A percentile compares a stretch with the other conserved stretches of the same genome.
Evolutionary conservation across 2,329 filamentous ascomycete species (phyloP).

Genomic region (Aspergillus oerlinghausenensis): DNA sequence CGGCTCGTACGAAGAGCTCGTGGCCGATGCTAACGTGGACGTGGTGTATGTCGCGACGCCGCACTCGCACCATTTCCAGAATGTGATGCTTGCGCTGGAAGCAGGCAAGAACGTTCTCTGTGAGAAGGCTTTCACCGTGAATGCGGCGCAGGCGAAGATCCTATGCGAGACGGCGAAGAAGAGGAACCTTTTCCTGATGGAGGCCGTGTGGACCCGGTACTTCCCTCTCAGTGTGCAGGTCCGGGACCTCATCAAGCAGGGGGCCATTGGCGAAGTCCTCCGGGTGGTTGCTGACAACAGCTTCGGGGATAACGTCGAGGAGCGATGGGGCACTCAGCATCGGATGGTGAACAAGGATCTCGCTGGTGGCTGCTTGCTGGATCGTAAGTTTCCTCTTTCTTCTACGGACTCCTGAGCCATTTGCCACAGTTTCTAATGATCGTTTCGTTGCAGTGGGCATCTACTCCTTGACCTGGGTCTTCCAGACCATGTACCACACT

Average conservation of each 20-base stretch:
- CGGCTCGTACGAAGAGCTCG: slow-evolving; percentile 76
- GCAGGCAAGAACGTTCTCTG: slow-evolving; percentile 85
- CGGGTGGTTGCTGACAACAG: slow-evolving; percentile 58
- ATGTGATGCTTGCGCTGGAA: slow-evolving; percentile 76
- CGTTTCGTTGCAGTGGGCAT: slow-evolving; percentile 58
- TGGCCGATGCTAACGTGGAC: slow-evolving; percentile 72
- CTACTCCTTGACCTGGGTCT: slow-evolving; percentile 86
- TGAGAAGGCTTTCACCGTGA: slow-evolving; percentile 87
- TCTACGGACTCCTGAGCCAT: neutral
- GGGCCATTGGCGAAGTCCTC: slow-evolving; percentile 56
- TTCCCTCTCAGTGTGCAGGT: slow-evolving; percentile 79
- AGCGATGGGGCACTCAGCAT: slow-evolving; percentile 56
- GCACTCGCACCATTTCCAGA: slow-evolving; percentile 90
- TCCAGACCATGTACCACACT: slow-evolving; percentile 81
- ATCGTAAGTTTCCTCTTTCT: slow-evolving; percentile 44
- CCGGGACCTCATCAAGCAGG: slow-evolving; percentile 50
- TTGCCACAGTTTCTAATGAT: neutral
- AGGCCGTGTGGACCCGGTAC: slow-evolving; percentile 85
- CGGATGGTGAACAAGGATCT: slow-evolving; percentile 81
- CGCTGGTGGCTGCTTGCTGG: slow-evolving; percentile 76
- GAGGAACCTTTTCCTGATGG: slow-evolving; percentile 75
- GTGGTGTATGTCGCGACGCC: slow-evolving; percentile 87
- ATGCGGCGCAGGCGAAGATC: slow-evolving; percentile 68
- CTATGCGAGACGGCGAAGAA: slow-evolving; percentile 66
- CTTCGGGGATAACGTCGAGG: slow-evolving; percentile 58